These are phyloP conservation scores for Pseudoperonospora humuli DNA, from an alignment of 352 stramenopile genomes.

Conservation along the genomic window DNA sequence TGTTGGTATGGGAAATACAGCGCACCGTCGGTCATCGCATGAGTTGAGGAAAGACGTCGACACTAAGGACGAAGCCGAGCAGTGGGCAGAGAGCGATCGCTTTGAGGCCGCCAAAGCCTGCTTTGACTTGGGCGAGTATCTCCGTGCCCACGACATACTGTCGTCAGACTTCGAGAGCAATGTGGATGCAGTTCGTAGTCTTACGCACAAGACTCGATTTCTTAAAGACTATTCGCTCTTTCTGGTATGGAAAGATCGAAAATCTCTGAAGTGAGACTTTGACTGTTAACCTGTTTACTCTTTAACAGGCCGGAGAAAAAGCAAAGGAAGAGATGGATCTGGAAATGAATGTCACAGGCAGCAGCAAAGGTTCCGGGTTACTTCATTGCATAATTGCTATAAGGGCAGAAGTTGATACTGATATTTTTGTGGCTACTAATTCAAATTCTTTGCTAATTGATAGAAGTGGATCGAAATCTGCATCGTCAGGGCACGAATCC, in stretches of 20 bases:
- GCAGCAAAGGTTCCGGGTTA: constrained; percentile 23
- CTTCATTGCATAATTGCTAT: not conserved
- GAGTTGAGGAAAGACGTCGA: constrained; percentile 1
- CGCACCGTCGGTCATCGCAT: constrained; percentile 7
- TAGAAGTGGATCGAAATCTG: constrained; percentile 29
- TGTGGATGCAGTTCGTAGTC: not conserved
- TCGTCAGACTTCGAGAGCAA: not conserved
- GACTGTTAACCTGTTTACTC: not conserved
- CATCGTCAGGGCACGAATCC: constrained; percentile 50
- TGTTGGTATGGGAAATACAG: constrained; percentile 45
- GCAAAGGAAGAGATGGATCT: constrained; percentile 72
- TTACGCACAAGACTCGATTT: constrained; percentile 44
- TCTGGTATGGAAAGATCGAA: constrained; percentile 27
- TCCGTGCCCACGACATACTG: constrained; percentile 65
- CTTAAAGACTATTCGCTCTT: constrained; percentile 74
- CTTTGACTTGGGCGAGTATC: constrained; percentile 67
- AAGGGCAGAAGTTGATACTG: not conserved
- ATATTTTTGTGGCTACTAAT: not conserved
- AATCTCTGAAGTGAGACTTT: not conserved
- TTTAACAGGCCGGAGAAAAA: constrained; percentile 60
- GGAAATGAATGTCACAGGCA: constrained; percentile 54
- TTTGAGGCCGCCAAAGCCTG: constrained; percentile 61
- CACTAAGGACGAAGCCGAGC: constrained; percentile 5
- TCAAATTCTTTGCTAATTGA: not conserved
- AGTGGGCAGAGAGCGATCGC: constrained; percentile 26